Evolutionary conservation across 495 filamentous ascomycete genomes (phyloP), one percentile per base, ranked within the genome.

Genomic region (Penicillium verhagenii): DNA sequence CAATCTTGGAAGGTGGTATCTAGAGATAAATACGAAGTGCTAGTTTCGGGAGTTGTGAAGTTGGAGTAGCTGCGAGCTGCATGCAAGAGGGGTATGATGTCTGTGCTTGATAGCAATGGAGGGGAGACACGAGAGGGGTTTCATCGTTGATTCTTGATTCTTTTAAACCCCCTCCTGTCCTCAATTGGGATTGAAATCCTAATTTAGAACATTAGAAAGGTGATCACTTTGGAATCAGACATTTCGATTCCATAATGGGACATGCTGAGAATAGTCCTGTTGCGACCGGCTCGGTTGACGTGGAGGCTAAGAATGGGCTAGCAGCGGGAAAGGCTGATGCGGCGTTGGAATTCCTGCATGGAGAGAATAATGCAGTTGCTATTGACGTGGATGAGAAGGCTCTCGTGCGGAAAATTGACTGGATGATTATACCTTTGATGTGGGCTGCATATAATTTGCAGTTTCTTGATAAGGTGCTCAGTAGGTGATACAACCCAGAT

Each of bases 401-500:
- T 23, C 57, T 77, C 13, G 59, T 72, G 21, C 65, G 72, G 48
- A 77, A 73, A 52, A 68, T 75, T 31, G 72, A 77, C 51, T 64
- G 63, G 57, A 69, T 70, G 62, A 66, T 77, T 40, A 64, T 77
- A 39, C 74, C 74, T 7, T 54, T 75, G 58, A 66, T 77, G 54
- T 67, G 70, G 61, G 62, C 70, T 28, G 78, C 76, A 52, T 87
- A 87, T 66, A 81, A 76, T 33, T 74, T 88, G 63, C 84, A 87
- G 64, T 87, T 84, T 60, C 66, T 86, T 24, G 85, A 88, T 66
- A 88, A 88, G 68, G 79, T 86, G 49, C 73, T 85, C 31, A 75
- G 64, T 67, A 52, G 23, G 64, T 58, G 19, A 6, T 33, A 7
- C 16, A 16, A 9, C 3, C 28, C 2, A 31, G 28, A 11, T 31